Conservation (phyloP, 148 eudicot genomes). For the Pharnaceum exiguum region DNA sequence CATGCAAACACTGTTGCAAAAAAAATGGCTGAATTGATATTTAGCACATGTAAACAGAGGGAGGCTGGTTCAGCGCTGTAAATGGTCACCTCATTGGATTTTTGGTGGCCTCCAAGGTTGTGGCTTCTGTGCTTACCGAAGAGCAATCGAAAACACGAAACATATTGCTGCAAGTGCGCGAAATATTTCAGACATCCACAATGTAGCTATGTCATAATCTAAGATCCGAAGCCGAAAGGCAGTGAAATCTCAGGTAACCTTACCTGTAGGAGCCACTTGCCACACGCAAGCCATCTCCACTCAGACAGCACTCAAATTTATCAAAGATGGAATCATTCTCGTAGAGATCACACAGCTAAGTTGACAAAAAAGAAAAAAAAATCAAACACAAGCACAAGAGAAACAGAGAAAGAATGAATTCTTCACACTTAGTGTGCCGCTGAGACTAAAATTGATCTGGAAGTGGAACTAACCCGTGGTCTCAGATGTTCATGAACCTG, state of each 20-base stretch:
- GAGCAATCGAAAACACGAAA: constrained; percentile 48
- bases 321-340: constrained; percentile 43
- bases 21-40: background rate
- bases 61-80: background rate
- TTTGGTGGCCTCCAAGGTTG: constrained; percentile 47
- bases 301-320: constrained; percentile 41
- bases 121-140: constrained; percentile 36
- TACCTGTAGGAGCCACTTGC: constrained; percentile 45
- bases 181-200: constrained; percentile 4
- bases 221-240: background rate
- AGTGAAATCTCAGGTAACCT: background rate
- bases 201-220: background rate
- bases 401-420: too few relatives aligned
- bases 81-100: constrained; percentile 34
- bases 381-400: background rate
- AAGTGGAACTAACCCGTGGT: constrained; percentile 28
- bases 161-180: constrained; percentile 30
- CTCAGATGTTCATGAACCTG: constrained; percentile 41
- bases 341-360: constrained; percentile 40
- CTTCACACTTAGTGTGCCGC: too few relatives aligned
- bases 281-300: constrained; percentile 35
- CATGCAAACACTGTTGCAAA: background rate
- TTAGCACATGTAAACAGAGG: background rate
- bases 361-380: background rate
- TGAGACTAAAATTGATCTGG: background rate